These are phyloP conservation scores for Erythrobasidium hasegawianum DNA, from an alignment of 1,284 basidiomycete genomes.

Conservation along the genomic window DNA sequence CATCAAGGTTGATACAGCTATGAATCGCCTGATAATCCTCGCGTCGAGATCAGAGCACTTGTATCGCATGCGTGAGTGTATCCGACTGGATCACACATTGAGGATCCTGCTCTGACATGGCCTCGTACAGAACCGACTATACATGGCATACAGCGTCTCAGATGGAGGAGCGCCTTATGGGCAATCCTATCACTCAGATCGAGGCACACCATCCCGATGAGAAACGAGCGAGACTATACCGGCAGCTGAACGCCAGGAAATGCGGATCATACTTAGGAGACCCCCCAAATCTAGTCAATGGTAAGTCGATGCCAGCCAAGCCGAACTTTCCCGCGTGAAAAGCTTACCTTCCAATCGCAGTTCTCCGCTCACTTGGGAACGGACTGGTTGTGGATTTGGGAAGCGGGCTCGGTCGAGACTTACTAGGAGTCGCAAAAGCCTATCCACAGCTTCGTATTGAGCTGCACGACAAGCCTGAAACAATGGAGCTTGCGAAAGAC, in stretches of 20 bases:
- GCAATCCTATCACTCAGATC: conserved; percentile 20
- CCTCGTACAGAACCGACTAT: conserved; percentile 27
- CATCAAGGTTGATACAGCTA: background rate
- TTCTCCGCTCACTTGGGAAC: conserved; percentile 22
- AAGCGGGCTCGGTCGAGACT: conserved; percentile 26
- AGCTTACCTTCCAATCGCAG: conserved; percentile 1
- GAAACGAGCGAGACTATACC: conserved; percentile 22
- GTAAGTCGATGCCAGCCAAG: too few relatives aligned
- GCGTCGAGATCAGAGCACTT: conserved; percentile 25
- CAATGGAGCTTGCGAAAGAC: conserved; percentile 27
- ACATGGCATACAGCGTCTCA: conserved; percentile 30
- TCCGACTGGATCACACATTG: background rate
- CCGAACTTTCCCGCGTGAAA: too few relatives aligned
- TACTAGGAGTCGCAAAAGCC: conserved; percentile 26
- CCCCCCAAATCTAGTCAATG: conserved; percentile 32
- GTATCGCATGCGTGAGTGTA: conserved; percentile 28
- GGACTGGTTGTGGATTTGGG: conserved; percentile 30
- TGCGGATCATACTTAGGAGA: conserved; percentile 33
- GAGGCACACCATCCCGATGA: conserved; percentile 13
- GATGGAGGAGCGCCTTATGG: conserved; percentile 24
- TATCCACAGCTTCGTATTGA: conserved; percentile 31
- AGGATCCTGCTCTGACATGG: background rate
- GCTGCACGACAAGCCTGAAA: conserved; percentile 33
- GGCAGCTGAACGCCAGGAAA: conserved; percentile 30
- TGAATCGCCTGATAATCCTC: conserved; percentile 30